These are phyloP conservation scores for Amoeboaphelidium protococcarum DNA, from an alignment of 371 early-diverging fungal genomes.

Conservation along the genomic window DNA sequence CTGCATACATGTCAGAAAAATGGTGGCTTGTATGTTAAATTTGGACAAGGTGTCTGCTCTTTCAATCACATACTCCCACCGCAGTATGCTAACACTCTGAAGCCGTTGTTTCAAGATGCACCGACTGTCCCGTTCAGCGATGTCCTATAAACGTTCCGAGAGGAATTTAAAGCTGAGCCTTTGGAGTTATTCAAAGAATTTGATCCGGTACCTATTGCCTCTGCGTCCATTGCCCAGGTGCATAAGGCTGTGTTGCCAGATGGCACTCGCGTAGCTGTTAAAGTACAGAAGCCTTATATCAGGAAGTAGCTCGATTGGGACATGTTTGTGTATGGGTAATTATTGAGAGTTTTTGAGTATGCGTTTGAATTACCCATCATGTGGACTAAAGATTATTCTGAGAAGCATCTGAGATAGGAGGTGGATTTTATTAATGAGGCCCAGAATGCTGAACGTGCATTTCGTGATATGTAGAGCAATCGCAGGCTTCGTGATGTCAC, in stretches of 20 bases:
- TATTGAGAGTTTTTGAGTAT: conserved; percentile 30
- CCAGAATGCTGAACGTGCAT: conserved; percentile 38
- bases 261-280: conserved; percentile 54
- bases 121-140: conserved; percentile 35
- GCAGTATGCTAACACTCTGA: conserved; percentile 35
- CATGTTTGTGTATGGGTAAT: conserved; percentile 29
- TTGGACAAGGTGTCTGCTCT: conserved; percentile 55
- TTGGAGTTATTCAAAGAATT: conserved; percentile 40
- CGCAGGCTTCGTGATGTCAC: conserved; percentile 19
- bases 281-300: conserved; percentile 74
- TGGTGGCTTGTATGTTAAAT: conserved; percentile 16
- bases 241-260: conserved; percentile 50
- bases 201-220: conserved; percentile 38
- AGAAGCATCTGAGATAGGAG: conserved; percentile 48
- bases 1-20: conserved; percentile 50
- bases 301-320: conserved; percentile 56
- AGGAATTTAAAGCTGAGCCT: conserved; percentile 31
- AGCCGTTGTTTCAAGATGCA: conserved; percentile 51
- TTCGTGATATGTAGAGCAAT: conserved; percentile 21
- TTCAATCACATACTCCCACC: conserved; percentile 47
- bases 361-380: conserved; percentile 57
- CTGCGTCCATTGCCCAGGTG: conserved; percentile 82
- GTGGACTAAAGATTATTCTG: conserved; percentile 50
- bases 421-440: conserved; percentile 61
- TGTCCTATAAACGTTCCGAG: conserved; percentile 34